Conservation (phyloP, 768 basidiomycete genomes). For the Austroboletus eburneus region DNA sequence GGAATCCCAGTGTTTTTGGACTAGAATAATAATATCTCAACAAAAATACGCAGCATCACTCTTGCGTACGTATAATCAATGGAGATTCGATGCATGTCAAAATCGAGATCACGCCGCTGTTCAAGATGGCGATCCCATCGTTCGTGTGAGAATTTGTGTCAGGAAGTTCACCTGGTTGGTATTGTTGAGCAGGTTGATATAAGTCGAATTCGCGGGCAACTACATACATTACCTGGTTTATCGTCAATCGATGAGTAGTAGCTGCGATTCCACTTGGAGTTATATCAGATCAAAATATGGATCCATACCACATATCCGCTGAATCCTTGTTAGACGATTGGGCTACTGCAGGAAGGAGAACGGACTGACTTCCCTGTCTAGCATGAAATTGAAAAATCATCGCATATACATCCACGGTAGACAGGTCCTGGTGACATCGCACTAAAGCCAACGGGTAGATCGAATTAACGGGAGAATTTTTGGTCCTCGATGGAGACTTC, state of each 20-base stretch:
- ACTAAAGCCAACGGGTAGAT: no score
- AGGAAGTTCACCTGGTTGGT: slow-evolving; percentile 49
- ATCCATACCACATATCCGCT: slow-evolving; percentile 53
- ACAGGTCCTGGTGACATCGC: no score
- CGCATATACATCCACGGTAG: slow-evolving; percentile 50
- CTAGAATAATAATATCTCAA: slow-evolving; percentile 28
- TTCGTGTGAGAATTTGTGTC: slow-evolving; percentile 50
- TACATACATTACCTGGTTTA: slow-evolving; percentile 52
- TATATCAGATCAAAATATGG: neutral
- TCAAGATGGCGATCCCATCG: slow-evolving; percentile 59
- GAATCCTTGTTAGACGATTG: slow-evolving; percentile 73
- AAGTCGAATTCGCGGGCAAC: neutral
- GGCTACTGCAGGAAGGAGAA: slow-evolving; percentile 41
- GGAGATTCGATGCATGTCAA: slow-evolving; percentile 74
- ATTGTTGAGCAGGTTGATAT: slow-evolving; percentile 3
- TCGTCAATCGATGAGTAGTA: no score
- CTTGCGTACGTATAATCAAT: slow-evolving; percentile 35
- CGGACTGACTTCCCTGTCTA: slow-evolving; percentile 55
- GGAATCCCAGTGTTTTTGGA: slow-evolving; percentile 54
- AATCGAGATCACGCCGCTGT: slow-evolving; percentile 57
- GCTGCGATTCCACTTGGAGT: slow-evolving; percentile 60
- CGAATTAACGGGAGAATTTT: no score
- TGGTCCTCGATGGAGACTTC: slow-evolving; percentile 34
- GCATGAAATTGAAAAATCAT: slow-evolving; percentile 73
- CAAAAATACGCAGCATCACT: neutral